Evolutionary conservation across 345 rosid genomes (phyloP).

Genomic region (Turnera subulata): DNA sequence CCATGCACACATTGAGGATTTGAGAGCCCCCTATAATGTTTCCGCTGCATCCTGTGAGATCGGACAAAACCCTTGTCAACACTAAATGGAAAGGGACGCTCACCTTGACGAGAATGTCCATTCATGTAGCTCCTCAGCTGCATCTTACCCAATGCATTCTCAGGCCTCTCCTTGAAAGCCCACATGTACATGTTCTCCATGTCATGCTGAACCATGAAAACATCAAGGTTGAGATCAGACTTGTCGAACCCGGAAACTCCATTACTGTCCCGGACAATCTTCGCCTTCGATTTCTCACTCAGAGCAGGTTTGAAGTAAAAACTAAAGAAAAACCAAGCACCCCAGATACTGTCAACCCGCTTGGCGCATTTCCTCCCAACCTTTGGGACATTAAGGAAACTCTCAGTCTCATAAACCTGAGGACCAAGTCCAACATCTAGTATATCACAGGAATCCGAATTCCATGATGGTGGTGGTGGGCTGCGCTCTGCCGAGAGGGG

Average conservation of each 20-base stretch:
- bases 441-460: slow-evolving; percentile 22
- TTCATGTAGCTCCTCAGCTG: slow-evolving; percentile 29
- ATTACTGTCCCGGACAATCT: slow-evolving; percentile 19
- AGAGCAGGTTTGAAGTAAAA: slow-evolving; percentile 21
- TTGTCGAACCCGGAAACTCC: slow-evolving; percentile 24
- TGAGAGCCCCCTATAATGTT: slow-evolving; percentile 28
- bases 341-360: slow-evolving; percentile 24
- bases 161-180: slow-evolving; percentile 30
- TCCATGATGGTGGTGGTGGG: slow-evolving; percentile 16
- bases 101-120: slow-evolving; percentile 32
- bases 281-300: slow-evolving; percentile 24
- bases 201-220: slow-evolving; percentile 28
- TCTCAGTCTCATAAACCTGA: slow-evolving; percentile 22
- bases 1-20: slow-evolving; percentile 31
- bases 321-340: slow-evolving; percentile 30
- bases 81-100: slow-evolving; percentile 26
- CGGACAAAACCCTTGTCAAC: slow-evolving; percentile 23
- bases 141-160: slow-evolving; percentile 31
- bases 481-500: slow-evolving; percentile 19
- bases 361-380: slow-evolving; percentile 26
- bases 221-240: slow-evolving; percentile 22
- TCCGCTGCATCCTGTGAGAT: slow-evolving; percentile 27
- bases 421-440: slow-evolving; percentile 22
- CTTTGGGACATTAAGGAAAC: slow-evolving; percentile 12
- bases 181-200: slow-evolving; percentile 32